Conservation (phyloP, 2,329 filamentous ascomycete genomes). For the Ambrosiella cleistominuta region DNA sequence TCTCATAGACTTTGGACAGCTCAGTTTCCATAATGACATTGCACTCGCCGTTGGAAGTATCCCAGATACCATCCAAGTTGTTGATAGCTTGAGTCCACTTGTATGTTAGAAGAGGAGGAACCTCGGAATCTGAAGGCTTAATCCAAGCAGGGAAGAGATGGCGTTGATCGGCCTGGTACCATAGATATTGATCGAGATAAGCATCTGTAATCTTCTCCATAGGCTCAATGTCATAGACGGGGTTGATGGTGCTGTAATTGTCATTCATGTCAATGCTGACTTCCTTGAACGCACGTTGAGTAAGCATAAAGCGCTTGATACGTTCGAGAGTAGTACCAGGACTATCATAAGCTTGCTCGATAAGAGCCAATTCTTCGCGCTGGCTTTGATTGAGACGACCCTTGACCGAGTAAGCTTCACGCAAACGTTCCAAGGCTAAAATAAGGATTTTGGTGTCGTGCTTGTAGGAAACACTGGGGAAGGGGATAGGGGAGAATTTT, state of each 20-base stretch:
- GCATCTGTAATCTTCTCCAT: conserved; percentile 99
- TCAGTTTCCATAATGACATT: conserved; percentile 98
- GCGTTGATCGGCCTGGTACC: conserved; percentile 96
- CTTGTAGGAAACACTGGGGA: conserved; percentile 97
- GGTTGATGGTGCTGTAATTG: conserved; percentile 98
- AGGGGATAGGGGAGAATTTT: conserved; percentile 96
- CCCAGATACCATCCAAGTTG: conserved; percentile 91
- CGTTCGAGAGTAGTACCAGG: conserved; percentile 88
- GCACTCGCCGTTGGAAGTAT: conserved; percentile 82
- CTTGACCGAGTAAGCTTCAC: conserved; percentile 95
- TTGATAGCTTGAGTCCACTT: conserved; percentile 99
- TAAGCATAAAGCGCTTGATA: conserved; percentile 94
- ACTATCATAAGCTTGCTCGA: conserved; percentile 96
- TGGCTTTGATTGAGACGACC: conserved; percentile 93
- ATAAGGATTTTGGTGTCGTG: conserved; percentile 99
- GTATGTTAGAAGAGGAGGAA: conserved; percentile 83
- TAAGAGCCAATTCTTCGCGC: conserved; percentile 86
- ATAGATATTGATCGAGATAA: conserved; percentile 94
- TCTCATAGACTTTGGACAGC: conserved; percentile 97
- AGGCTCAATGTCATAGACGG: conserved; percentile 95
- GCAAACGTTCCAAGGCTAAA: conserved; percentile 74
- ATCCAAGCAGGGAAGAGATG: conserved; percentile 98
- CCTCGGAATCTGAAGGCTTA: conserved; percentile 95
- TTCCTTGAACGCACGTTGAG: conserved; percentile 96
- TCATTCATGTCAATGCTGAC: conserved; percentile 99